Evolutionary conservation across 495 filamentous ascomycete genomes (phyloP), one percentile per base, ranked within the genome.

Genomic region (Hyaloscypha variabilis): DNA sequence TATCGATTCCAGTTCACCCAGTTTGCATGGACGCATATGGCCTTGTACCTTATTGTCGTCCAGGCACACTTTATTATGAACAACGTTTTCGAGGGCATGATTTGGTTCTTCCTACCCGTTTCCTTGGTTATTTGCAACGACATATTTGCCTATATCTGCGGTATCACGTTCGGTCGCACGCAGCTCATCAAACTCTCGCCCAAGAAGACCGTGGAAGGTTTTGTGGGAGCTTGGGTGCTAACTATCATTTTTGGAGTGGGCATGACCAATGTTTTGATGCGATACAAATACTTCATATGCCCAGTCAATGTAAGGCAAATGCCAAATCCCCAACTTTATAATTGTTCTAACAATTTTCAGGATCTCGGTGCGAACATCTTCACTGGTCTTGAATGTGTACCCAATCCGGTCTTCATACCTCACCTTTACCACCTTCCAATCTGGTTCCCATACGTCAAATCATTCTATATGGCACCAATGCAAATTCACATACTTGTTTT

Each of bases 31-130:
- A 97, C 95, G 2, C 96, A 99, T 76, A 97, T 99, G 92, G 96
- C 96, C 2, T 85, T 99, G 31, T 97, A 97, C 81, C 79, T 99
- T 72, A 97, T 99, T 69, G 93, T 97, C 26, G 92, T 97, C 14
- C 96, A 99, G 76, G 93, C 96, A 25, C 96, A 99, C 77, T 99
- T 99, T 74, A 92, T 99, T 77, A 97, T 99, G 91, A 98, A 99
- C 82, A 99, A 98, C 78, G 89, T 98, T 65, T 94, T 99, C 76
- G 96, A 99, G 79, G 96, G 96, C 77, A 93, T 99, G 92, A 95
- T 99, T 75, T 99, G 96, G 96, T 98, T 99, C 83, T 97, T 99
- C 85, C 82, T 99, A 53, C 96, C 96, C 2, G 94, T 92, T 3
- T 90, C 91, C 29, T 84, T 99, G 62, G 96, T 99, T 71, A 97